phyloP scores from a whole-genome alignment of 805 yeast genomes.

The Teunomyces cretensis region DNA sequence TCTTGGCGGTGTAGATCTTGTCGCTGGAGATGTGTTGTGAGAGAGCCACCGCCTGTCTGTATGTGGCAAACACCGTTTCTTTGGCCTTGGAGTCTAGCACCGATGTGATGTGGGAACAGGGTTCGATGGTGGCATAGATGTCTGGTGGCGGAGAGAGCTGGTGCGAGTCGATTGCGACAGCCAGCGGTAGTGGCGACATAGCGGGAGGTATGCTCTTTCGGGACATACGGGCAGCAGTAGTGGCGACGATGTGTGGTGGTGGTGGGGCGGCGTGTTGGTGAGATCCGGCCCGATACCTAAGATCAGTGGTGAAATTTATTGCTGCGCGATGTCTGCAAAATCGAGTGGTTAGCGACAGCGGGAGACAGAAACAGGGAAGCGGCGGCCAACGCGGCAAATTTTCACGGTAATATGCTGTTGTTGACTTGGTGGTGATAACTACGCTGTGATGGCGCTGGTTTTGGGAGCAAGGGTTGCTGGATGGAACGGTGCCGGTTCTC shows the following conservation, averaged over 20 bases:
- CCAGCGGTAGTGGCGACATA: background rate
- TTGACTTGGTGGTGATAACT: too few species aligned
- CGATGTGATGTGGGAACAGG: slow-evolving; percentile 50
- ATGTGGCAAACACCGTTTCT: slow-evolving; percentile 50
- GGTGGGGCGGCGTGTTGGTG: background rate
- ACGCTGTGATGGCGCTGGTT: too few species aligned
- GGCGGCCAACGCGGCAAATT: too few species aligned
- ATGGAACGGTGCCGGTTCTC: too few species aligned
- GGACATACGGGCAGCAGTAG: background rate
- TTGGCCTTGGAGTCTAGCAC: slow-evolving; percentile 50
- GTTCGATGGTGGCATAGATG: slow-evolving; percentile 31
- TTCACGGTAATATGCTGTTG: too few species aligned
- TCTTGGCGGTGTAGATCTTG: slow-evolving; percentile 27
- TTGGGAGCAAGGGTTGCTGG: too few species aligned
- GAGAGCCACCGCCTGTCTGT: slow-evolving; percentile 51
- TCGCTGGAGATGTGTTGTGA: slow-evolving; percentile 34
- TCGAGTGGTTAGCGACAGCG: too few species aligned
- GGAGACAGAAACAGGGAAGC: too few species aligned
- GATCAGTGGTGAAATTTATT: background rate
- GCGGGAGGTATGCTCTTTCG: background rate
- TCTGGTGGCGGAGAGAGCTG: slow-evolving; percentile 20
- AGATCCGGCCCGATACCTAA: background rate
- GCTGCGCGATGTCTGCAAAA: slow-evolving; percentile 1
- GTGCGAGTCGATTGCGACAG: background rate
- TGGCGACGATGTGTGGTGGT: background rate